Percentiles rank a stretch among this genome's conserved stretches.
Evolutionary conservation across 2,329 filamentous ascomycete species (phyloP).

Genomic region (Venturia pyrina): DNA sequence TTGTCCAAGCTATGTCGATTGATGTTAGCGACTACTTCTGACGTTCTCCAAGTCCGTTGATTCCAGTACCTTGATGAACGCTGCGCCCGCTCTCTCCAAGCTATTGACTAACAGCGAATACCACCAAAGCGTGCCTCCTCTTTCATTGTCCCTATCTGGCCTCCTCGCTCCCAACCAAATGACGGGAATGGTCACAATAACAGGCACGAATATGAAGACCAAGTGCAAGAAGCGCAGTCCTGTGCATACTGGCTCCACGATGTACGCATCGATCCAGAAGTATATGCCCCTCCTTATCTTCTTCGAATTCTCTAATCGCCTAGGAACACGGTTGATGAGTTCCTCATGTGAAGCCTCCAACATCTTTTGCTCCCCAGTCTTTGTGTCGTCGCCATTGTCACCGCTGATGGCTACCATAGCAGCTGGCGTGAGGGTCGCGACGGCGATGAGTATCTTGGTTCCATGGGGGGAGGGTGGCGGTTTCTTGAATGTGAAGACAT

Average conservation of each 20-base stretch:
- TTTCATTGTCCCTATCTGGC: constrained; percentile 59
- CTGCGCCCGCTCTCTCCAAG: constrained; percentile 89
- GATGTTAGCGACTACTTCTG: not conserved
- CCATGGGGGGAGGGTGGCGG: constrained; percentile 25
- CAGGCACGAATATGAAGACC: constrained; percentile 80
- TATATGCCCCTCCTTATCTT: constrained; percentile 50
- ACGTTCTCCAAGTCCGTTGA: not conserved
- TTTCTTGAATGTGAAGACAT: constrained; percentile 16
- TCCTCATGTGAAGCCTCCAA: constrained; percentile 70
- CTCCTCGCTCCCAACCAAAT: constrained; percentile 68
- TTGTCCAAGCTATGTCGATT: constrained; percentile 63
- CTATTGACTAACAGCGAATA: constrained; percentile 75
- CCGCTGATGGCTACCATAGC: constrained; percentile 50
- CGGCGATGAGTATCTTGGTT: constrained; percentile 27
- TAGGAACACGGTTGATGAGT: constrained; percentile 57
- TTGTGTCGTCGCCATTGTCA: constrained; percentile 36
- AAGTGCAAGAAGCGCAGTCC: constrained; percentile 81
- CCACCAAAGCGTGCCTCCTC: constrained; percentile 84
- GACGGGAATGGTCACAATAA: constrained; percentile 67
- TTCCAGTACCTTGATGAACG: constrained; percentile 80
- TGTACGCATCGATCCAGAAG: constrained; percentile 58
- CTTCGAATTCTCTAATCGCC: constrained; percentile 49
- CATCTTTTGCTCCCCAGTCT: constrained; percentile 80
- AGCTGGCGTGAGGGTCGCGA: constrained; percentile 40
- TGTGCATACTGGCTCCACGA: constrained; percentile 80